phyloP scores from a whole-genome alignment of 1,284 basidiomycete species.

The Lentinula novae-zelandiae region DNA sequence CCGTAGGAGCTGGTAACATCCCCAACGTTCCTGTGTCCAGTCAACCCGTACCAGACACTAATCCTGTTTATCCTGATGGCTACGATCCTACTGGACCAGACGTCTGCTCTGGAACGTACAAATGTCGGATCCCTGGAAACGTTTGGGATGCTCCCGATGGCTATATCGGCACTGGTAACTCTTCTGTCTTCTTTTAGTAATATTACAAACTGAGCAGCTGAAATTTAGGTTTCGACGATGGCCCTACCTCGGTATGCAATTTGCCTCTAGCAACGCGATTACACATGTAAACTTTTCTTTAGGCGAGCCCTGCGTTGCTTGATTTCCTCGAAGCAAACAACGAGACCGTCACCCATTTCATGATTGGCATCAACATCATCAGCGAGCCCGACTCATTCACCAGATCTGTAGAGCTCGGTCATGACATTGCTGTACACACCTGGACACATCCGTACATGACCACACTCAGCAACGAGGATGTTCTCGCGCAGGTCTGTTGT shows the following conservation, averaged over 20 bases:
- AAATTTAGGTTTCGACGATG: conserved; percentile 70
- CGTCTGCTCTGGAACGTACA: conserved; percentile 66
- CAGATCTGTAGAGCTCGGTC: conserved; percentile 45
- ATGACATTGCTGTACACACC: conserved; percentile 78
- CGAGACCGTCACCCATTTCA: conserved; percentile 72
- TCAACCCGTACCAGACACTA: conserved; percentile 29
- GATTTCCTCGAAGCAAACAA: conserved; percentile 60
- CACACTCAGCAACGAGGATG: conserved; percentile 61
- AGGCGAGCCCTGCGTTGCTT: conserved; percentile 4
- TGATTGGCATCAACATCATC: conserved; percentile 76
- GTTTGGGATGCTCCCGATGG: conserved; percentile 71
- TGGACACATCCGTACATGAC: conserved; percentile 84
- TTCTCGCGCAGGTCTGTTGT: conserved; percentile 55
- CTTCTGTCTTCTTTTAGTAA: neutral
- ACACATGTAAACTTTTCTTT: conserved; percentile 5
- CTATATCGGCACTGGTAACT: conserved; percentile 38
- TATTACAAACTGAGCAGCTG: neutral
- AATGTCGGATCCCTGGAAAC: conserved; percentile 57
- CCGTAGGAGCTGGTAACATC: conserved; percentile 67
- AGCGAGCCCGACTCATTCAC: conserved; percentile 51
- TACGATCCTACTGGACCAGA: conserved; percentile 45
- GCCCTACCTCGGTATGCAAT: conserved; percentile 56
- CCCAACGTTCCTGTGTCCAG: conserved; percentile 60
- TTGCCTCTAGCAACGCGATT: neutral
- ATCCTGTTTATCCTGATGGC: conserved; percentile 54